Evolutionary conservation across 78 protist species (phyloP).

Genomic region (Dictyostelium firmibasis): DNA sequence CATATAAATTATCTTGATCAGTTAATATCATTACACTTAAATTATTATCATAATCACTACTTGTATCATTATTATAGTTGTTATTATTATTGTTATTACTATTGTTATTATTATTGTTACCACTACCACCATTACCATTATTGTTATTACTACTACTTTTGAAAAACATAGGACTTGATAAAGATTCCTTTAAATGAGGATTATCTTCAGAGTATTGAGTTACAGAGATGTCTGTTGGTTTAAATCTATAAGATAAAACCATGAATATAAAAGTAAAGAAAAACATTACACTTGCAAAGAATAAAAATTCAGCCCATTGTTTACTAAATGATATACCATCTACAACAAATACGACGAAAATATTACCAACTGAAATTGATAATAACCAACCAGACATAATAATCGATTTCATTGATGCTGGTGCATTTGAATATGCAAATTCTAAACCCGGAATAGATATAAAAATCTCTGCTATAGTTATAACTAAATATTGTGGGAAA

Average conservation of each 20-base stretch:
- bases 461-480: constrained; percentile 83
- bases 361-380: constrained; percentile 80
- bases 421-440: constrained; percentile 89
- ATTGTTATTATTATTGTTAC: neutral
- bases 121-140: neutral
- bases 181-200: neutral
- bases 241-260: constrained; percentile 6
- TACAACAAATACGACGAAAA: constrained; percentile 85
- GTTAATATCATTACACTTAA: neutral
- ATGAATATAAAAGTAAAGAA: constrained; percentile 59
- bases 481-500: constrained; percentile 76
- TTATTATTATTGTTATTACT: neutral
- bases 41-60: neutral
- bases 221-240: neutral
- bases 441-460: constrained; percentile 84
- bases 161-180: neutral
- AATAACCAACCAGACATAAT: constrained; percentile 64
- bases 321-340: neutral
- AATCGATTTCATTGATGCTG: constrained; percentile 81
- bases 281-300: constrained; percentile 79
- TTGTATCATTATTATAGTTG: neutral
- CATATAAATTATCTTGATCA: neutral
- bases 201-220: neutral
- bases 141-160: neutral
- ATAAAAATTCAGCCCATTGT: constrained; percentile 74